Base-by-base conservation (phyloP, 1,139 yeast genomes). In the Kodamaea plutei region DNA sequence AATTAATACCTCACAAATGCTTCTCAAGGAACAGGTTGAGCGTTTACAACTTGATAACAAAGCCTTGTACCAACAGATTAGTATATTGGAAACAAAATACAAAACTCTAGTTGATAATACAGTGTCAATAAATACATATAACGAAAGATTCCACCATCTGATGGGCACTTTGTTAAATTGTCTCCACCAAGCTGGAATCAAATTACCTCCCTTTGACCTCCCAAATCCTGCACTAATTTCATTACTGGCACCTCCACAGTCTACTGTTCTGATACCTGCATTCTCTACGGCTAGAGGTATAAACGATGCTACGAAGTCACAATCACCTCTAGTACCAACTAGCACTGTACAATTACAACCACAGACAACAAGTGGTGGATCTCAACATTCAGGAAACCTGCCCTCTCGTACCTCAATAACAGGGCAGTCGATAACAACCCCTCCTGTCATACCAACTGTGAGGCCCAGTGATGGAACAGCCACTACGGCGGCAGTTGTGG, bases 31-130 rank as follows among this genome's bases (percentile, higher is more conserved):
- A 19, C 71, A 69, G 29, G 47, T 76, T 16, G 63, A 61, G n/a
- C 37, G 46, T 5, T 44, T 76, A 19, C 61, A 51, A 30, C 54
- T 54, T 20, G 79, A 76, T 23, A 64, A 70, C 36, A 52, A 59
- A 38, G 38, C 47, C 25, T 43, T 76, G 37, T 45, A 48, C 40
- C 58, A 64, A 20, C 82, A 77, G 30, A 40, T 75, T 22, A 64
- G 61, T 31, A 47, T 66, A 5, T 45, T 76, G 41, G 69, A 72
- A 37, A 61, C 71, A 18, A 79, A 79, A 49, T 82, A 80, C 47
- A 78, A 79, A 37, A 72, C 84, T 2, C 64, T 83, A 18, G 63
- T 81, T 26, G 84, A 80, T 33, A 73, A 76, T 37, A 54, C 81
- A 27, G 67, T 81, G 11, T 62, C 76, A 1, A 56, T 79, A 36